Percentiles rank a stretch among this genome's conserved stretches.
These are phyloP conservation scores for Nannochloropsis salina DNA, from an alignment of 108 stramenopile genomes.

Conservation along the genomic window DNA sequence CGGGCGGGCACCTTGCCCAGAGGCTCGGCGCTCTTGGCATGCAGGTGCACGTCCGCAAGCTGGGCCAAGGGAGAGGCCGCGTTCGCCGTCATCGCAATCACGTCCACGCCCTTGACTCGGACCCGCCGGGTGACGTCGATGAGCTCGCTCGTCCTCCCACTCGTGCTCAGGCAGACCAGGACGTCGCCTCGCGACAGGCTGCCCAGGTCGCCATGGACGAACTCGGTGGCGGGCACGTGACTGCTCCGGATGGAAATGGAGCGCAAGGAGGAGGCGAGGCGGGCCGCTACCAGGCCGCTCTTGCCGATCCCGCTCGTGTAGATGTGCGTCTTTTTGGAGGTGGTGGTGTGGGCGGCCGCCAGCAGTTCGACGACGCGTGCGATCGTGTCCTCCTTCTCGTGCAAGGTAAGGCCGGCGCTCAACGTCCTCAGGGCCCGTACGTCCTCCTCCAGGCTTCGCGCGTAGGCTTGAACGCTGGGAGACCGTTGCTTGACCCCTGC, in stretches of 20 bases:
- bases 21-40: background rate
- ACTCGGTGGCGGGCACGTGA: background rate
- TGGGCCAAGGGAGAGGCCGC: background rate
- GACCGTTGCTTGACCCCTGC: background rate
- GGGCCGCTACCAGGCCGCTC: background rate
- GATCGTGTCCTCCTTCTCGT: conserved; percentile 17
- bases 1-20: background rate
- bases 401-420: background rate
- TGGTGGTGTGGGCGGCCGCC: background rate
- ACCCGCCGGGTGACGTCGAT: conserved; percentile 1
- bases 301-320: conserved; percentile 1
- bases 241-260: conserved; percentile 19
- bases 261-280: background rate
- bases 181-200: conserved; percentile 1
- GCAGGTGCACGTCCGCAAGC: background rate
- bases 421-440: background rate
- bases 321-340: conserved; percentile 6
- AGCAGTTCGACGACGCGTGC: background rate
- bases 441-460: background rate
- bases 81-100: background rate
- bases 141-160: background rate
- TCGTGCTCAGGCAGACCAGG: conserved; percentile 1
- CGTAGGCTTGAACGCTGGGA: background rate
- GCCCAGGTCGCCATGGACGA: background rate
- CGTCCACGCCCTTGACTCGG: background rate